These are phyloP conservation scores for Pythium sukuiense DNA, from an alignment of 352 stramenopile genomes.

Conservation along the genomic window DNA sequence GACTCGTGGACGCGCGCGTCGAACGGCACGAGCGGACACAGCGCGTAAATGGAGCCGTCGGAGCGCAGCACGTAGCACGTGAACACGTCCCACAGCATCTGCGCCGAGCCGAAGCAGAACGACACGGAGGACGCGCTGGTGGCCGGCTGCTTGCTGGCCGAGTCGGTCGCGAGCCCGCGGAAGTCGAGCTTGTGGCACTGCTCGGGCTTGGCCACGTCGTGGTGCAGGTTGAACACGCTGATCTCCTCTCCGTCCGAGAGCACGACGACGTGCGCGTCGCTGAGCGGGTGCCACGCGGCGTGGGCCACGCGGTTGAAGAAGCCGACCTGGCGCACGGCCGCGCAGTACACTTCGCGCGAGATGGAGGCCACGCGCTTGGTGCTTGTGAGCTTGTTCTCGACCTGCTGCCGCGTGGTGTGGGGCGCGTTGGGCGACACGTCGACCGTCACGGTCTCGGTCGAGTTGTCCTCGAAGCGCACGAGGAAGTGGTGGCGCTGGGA, in stretches of 20 bases:
- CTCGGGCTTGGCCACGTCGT: conserved; percentile 70
- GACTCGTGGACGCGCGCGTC: conserved; percentile 44
- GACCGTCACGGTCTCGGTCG: conserved; percentile 27
- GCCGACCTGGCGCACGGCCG: conserved; percentile 49
- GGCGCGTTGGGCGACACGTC: conserved; percentile 27
- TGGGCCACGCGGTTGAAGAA: conserved; percentile 60
- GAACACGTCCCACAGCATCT: conserved; percentile 68
- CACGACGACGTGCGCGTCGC: conserved; percentile 67
- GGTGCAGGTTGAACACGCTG: conserved; percentile 61
- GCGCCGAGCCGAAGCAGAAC: conserved; percentile 62
- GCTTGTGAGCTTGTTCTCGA: conserved; percentile 32
- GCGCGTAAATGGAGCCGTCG: conserved; percentile 64
- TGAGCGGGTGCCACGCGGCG: conserved; percentile 70
- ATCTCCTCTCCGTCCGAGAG: conserved; percentile 77
- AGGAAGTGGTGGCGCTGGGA: conserved; percentile 37
- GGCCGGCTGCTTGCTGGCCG: conserved; percentile 9
- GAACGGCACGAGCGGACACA: conserved; percentile 73
- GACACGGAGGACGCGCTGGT: conserved; percentile 37
- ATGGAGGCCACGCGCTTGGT: conserved; percentile 38
- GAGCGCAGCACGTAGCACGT: conserved; percentile 75
- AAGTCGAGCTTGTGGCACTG: conserved; percentile 68
- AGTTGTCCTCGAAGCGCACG: conserved; percentile 51
- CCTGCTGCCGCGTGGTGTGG: conserved; percentile 20
- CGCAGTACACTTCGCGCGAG: conserved; percentile 54
- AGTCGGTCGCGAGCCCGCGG: conserved; percentile 25